Conservation (phyloP, 306 rosid species). For the Cajanus cajan region DNA sequence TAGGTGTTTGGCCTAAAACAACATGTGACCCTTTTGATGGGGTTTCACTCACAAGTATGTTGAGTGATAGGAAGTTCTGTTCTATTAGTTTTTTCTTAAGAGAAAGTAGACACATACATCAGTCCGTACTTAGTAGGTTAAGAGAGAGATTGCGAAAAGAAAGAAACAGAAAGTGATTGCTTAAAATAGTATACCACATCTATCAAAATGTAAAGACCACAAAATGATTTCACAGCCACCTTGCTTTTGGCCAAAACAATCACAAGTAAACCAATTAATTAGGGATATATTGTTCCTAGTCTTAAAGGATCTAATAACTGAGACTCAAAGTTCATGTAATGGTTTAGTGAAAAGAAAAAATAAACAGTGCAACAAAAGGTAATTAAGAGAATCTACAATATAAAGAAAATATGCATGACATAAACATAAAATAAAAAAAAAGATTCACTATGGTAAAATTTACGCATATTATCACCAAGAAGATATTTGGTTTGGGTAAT, state of each 20-base stretch:
- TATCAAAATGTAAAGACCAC: conserved; percentile 14
- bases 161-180: not conserved
- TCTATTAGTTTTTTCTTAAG: too few species aligned
- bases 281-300: not conserved
- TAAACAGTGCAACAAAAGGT: conserved; percentile 3
- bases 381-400: conserved; percentile 12
- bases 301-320: not conserved
- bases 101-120: not conserved
- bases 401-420: not conserved
- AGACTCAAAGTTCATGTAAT: not conserved
- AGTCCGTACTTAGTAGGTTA: not conserved
- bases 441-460: not conserved
- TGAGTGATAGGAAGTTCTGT: too few species aligned
- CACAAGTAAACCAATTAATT: not conserved
- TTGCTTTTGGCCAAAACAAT: not conserved
- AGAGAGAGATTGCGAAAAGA: not conserved
- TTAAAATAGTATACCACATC: not conserved
- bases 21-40: not conserved
- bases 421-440: not conserved
- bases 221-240: not conserved
- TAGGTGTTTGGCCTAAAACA: not conserved
- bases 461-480: not conserved
- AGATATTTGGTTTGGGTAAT: conserved; percentile 7
- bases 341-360: not conserved
- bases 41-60: too few species aligned